phyloP scores from a whole-genome alignment of 192 early-diverging fungal genomes.

The Backusella circina region DNA sequence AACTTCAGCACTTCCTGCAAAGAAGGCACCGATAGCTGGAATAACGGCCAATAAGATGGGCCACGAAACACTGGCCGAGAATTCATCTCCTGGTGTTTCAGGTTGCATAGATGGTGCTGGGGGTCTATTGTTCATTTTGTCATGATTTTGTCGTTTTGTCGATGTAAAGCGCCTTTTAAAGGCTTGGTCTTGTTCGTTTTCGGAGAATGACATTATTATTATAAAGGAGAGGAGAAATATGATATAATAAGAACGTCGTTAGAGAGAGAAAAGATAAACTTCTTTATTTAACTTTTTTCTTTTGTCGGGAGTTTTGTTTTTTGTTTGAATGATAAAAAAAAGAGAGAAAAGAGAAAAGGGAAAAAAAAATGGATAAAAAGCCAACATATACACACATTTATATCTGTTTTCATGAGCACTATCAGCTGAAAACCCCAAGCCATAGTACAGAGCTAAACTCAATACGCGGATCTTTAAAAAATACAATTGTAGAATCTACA shows the following conservation, averaged over 20 bases:
- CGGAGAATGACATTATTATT: background rate
- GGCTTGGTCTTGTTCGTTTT: background rate
- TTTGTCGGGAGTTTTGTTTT: background rate
- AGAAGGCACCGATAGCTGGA: slow-evolving; percentile 51
- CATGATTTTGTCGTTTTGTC: background rate
- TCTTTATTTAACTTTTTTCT: background rate
- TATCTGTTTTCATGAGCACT: background rate
- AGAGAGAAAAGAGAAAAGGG: background rate
- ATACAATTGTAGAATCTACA: background rate
- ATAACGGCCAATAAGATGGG: slow-evolving; percentile 55
- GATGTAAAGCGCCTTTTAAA: background rate
- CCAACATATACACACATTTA: background rate
- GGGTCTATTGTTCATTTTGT: background rate
- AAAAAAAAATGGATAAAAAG: background rate
- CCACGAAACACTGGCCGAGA: slow-evolving; percentile 36
- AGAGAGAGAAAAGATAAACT: background rate
- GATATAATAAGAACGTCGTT: background rate
- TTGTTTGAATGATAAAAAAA: background rate
- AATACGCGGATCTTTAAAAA: background rate
- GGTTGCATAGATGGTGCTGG: background rate
- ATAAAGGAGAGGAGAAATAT: slow-evolving; percentile 1
- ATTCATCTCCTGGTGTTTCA: background rate
- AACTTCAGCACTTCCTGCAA: slow-evolving; percentile 56
- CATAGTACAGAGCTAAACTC: background rate
- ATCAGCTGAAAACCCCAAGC: background rate